phyloP scores from a whole-genome alignment of 805 yeast species.

The Lachancea waltii region DNA sequence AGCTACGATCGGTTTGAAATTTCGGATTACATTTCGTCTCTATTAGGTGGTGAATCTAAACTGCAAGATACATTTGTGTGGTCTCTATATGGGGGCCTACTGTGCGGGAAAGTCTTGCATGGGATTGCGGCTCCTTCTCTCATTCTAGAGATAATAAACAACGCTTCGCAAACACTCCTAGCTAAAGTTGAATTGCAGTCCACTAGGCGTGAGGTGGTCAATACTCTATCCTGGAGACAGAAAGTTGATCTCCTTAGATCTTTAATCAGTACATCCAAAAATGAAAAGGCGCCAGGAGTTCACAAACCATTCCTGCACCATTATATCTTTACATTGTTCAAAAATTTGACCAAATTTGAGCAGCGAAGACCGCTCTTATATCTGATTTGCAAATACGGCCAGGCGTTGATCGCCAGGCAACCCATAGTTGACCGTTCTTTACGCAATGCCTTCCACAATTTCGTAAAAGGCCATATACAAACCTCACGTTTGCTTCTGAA shows the following conservation, averaged over 20 bases:
- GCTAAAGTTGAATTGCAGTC: neutral
- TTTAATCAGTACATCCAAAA: neutral
- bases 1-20: neutral
- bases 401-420: constrained; percentile 13
- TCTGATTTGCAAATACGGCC: constrained; percentile 22
- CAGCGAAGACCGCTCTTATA: constrained; percentile 31
- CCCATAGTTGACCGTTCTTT: constrained; percentile 15
- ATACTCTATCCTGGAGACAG: neutral
- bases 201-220: neutral
- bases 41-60: constrained; percentile 11
- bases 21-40: constrained; percentile 2
- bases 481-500: constrained; percentile 16
- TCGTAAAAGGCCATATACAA: constrained; percentile 13
- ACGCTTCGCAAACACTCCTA: neutral
- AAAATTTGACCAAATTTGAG: constrained; percentile 1
- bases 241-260: neutral
- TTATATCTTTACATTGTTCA: constrained; percentile 16
- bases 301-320: constrained; percentile 9
- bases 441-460: constrained; percentile 18
- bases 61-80: constrained; percentile 23
- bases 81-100: constrained; percentile 18
- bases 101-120: constrained; percentile 23
- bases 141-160: constrained; percentile 15
- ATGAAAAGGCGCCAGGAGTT: neutral
- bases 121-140: constrained; percentile 26